These are phyloP conservation scores for Phytophthora macrochlamydospora DNA, from an alignment of 352 stramenopile genomes.

Conservation along the genomic window DNA sequence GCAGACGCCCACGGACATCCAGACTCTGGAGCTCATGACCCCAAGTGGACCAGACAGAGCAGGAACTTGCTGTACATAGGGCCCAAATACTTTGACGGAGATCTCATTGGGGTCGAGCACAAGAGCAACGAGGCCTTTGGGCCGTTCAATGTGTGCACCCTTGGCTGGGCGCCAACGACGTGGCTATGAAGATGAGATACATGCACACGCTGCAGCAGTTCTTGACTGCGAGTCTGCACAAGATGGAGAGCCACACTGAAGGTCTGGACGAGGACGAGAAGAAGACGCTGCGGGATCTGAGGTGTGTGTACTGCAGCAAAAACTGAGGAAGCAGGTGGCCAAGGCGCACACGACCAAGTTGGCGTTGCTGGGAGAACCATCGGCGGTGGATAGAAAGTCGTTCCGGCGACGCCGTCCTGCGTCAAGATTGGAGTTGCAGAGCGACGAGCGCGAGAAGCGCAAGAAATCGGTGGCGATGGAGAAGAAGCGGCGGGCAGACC, in stretches of 20 bases:
- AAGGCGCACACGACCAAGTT: conserved; percentile 68
- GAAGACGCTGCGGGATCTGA: conserved; percentile 61
- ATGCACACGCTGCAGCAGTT: conserved; percentile 77
- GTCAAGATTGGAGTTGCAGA: conserved; percentile 66
- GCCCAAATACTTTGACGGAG: conserved; percentile 68
- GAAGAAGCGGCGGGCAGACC: conserved; percentile 78
- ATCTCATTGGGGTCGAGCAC: conserved; percentile 61
- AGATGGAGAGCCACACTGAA: conserved; percentile 49
- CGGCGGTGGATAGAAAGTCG: conserved; percentile 69
- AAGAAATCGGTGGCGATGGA: conserved; percentile 85
- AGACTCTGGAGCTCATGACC: conserved; percentile 42
- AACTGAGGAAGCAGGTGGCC: conserved; percentile 64
- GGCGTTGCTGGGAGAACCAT: conserved; percentile 67
- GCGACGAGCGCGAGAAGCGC: conserved; percentile 77
- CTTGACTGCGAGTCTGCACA: conserved; percentile 63
- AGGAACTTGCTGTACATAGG: conserved; percentile 64
- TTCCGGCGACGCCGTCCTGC: conserved; percentile 75
- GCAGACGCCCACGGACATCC: conserved; percentile 7
- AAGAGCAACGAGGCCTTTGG: conserved; percentile 65
- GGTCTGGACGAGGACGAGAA: conserved; percentile 48
- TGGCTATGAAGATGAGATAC: conserved; percentile 75
- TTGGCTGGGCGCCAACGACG: conserved; percentile 72
- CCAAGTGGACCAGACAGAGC: conserved; percentile 65
- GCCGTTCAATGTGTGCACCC: conserved; percentile 63
- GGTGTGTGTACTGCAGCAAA: conserved; percentile 75